Evolutionary conservation across 2,329 filamentous ascomycete genomes (phyloP).

Genomic region (Talaromyces albobiverticillius): DNA sequence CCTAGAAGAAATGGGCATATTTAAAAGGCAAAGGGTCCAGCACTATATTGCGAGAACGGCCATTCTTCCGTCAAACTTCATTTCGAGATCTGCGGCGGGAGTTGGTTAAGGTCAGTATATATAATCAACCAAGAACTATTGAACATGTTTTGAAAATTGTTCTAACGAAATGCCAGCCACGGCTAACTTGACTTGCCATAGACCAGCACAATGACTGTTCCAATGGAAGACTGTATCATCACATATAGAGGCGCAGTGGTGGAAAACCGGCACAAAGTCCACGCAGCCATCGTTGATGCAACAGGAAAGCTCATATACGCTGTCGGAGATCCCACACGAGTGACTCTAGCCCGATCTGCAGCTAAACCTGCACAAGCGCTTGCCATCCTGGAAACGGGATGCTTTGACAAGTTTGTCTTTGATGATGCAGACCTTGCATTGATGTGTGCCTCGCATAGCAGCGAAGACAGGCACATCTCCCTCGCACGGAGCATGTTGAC

Average conservation of each 20-base stretch:
- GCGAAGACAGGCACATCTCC: slow-evolving; percentile 40
- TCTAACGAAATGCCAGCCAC: too few relatives aligned
- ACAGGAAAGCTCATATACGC: slow-evolving; percentile 38
- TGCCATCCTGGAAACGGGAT: slow-evolving; percentile 44
- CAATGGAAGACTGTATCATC: slow-evolving; percentile 30
- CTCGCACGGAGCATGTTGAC: slow-evolving; percentile 39
- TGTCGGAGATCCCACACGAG: slow-evolving; percentile 40
- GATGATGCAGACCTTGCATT: slow-evolving; percentile 45
- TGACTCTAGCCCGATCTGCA: slow-evolving; percentile 46
- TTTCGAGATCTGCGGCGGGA: too few relatives aligned
- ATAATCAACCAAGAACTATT: too few relatives aligned
- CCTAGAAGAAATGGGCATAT: too few relatives aligned
- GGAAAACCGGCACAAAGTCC: slow-evolving; percentile 46
- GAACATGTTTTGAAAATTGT: too few relatives aligned
- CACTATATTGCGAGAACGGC: too few relatives aligned
- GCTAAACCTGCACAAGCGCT: slow-evolving; percentile 49
- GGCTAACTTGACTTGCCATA: too few relatives aligned
- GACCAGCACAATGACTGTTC: not conserved
- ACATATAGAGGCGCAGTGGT: slow-evolving; percentile 37
- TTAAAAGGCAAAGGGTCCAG: too few relatives aligned
- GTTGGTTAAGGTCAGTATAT: too few relatives aligned
- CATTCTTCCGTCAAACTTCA: too few relatives aligned
- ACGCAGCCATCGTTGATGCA: slow-evolving; percentile 42
- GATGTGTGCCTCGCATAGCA: slow-evolving; percentile 49
- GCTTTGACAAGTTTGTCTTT: slow-evolving; percentile 35